These are phyloP conservation scores for Pugionium dolabratum DNA, from an alignment of 345 rosid genomes.

Conservation along the genomic window DNA sequence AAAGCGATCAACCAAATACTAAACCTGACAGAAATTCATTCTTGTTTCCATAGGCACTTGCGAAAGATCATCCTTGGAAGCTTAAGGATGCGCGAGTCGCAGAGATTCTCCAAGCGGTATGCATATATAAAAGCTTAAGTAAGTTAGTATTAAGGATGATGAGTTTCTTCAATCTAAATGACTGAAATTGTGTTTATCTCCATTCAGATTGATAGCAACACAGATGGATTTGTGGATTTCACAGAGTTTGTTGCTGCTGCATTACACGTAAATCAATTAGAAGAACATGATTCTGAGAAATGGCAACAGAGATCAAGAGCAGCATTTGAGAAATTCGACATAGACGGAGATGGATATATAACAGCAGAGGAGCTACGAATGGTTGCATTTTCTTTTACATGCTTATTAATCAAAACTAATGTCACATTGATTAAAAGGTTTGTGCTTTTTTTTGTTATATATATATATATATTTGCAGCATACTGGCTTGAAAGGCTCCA, in stretches of 20 bases:
- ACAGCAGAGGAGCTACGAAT: slow-evolving; percentile 92
- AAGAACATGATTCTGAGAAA: slow-evolving; percentile 86
- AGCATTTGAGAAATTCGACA: slow-evolving; percentile 92
- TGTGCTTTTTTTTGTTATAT: background rate
- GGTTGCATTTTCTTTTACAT: slow-evolving; percentile 42
- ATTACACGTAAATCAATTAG: slow-evolving; percentile 82
- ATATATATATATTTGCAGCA: slow-evolving; percentile 54
- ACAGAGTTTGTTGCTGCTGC: slow-evolving; percentile 93
- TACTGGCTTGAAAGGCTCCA: slow-evolving; percentile 83
- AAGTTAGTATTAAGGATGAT: background rate
- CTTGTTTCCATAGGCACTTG: slow-evolving; percentile 70
- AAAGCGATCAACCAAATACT: background rate
- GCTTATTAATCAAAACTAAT: background rate
- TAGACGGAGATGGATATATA: slow-evolving; percentile 88
- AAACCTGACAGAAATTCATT: background rate
- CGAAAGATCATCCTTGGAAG: slow-evolving; percentile 97
- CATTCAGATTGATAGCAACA: slow-evolving; percentile 89
- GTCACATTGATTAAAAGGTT: background rate
- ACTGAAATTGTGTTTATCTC: slow-evolving; percentile 3
- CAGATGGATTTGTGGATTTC: slow-evolving; percentile 97
- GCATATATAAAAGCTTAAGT: background rate
- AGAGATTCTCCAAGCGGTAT: slow-evolving; percentile 92
- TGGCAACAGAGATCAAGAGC: slow-evolving; percentile 80
- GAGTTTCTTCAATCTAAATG: too few species aligned
- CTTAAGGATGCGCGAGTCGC: slow-evolving; percentile 80